Base-by-base conservation (phyloP, 306 rosid genomes). In the Carpinus viminea region DNA sequence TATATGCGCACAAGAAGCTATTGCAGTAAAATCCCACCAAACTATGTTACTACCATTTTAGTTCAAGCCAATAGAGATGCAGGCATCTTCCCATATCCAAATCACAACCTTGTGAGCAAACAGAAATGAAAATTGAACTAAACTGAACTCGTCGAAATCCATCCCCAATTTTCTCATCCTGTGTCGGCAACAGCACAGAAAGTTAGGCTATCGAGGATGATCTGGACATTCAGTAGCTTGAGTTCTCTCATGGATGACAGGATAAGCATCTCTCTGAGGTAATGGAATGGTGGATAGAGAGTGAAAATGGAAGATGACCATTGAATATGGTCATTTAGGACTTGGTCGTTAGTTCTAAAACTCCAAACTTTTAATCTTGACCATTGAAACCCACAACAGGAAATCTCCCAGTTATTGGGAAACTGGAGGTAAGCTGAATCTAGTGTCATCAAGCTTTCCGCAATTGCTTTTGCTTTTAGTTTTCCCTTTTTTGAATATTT, bases 91-190 rank as follows among this genome's bases (percentile, higher is more conserved):
- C 96, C 59, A 85, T 55, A 28, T 82, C 84, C 74, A 92, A 81
- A 81, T 71, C 78, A 76, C 86, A 81, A 1, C 69, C 76, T 75
- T 75, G 88, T 20, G 96, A 86, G 69, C 96, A 89, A 77, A 84
- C 89, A 34, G 96, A 90, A 79, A 79, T 90, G 90, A 59, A 90
- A 78, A 86, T 84, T 83, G n/a, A 79, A 90, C 97, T 78, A 89
- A 75, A 7, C 92, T 87, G 80, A 86, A 86, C 79, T 80, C 83
- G 70, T 93, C 92, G 61, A 83, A 82, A 79, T 48, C 87, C 77
- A 93, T 34, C 5, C 85, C 87, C 0, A 84, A 47, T 41, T 46
- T 80, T 76, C 80, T 81, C 91, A 87, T 88, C 74, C 85, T 85
- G 79, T 5, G n/a, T 80, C 60, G 12, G 81, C 54, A 47, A 72